phyloP scores from a whole-genome alignment of 2,329 filamentous ascomycete genomes.

The Hymenoscyphus infarciens region DNA sequence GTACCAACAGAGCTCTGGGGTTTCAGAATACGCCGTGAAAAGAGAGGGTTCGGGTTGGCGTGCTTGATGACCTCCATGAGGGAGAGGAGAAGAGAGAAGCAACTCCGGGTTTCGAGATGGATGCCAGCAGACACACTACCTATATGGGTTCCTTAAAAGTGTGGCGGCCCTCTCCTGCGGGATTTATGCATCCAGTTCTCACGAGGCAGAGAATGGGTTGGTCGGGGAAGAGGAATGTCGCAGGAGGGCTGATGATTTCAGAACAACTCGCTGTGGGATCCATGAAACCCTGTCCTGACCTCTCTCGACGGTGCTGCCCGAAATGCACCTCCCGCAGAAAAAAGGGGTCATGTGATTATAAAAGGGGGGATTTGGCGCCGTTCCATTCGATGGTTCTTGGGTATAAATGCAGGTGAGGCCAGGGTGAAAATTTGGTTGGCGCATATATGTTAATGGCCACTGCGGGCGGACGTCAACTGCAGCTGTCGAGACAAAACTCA shows the following conservation, averaged over 20 bases:
- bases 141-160: neutral
- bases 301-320: neutral
- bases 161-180: conserved; percentile 4
- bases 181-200: conserved; percentile 12
- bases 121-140: conserved; percentile 2
- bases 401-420: neutral
- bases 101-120: neutral
- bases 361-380: neutral
- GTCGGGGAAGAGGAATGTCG: conserved; percentile 1
- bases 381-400: conserved; percentile 1
- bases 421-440: neutral
- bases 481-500: neutral
- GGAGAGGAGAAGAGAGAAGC: neutral
- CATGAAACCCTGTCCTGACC: neutral
- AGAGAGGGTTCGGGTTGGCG: neutral
- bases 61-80: neutral
- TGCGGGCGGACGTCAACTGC: neutral
- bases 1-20: neutral
- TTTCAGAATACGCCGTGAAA: neutral
- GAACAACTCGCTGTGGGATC: neutral
- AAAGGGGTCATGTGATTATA: conserved; percentile 7
- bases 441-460: neutral
- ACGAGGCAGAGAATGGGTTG: neutral
- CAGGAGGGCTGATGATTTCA: conserved; percentile 7
- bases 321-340: neutral